Evolutionary conservation across 2,329 filamentous ascomycete genomes (phyloP).

Genomic region (Exophiala oligosperma): DNA sequence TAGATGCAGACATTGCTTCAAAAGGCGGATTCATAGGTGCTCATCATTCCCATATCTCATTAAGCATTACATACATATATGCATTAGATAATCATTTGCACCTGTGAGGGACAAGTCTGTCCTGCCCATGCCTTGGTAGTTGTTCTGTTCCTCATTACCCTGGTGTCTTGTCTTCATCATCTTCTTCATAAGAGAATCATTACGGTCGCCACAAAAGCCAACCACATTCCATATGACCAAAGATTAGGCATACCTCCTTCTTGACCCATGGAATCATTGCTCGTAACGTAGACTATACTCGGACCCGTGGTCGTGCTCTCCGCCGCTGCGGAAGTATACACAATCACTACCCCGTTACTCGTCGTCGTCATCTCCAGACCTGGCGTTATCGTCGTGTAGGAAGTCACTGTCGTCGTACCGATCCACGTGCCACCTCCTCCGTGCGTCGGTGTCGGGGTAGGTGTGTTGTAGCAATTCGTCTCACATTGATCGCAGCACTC

Average conservation of each 20-base stretch:
- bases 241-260: slow-evolving; percentile 8
- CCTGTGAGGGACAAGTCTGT: too few species aligned
- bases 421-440: not conserved
- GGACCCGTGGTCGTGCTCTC: slow-evolving; percentile 5
- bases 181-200: slow-evolving; percentile 19
- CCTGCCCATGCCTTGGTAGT: too few species aligned
- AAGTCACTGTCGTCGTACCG: slow-evolving; percentile 23
- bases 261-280: slow-evolving; percentile 15
- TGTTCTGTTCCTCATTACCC: too few species aligned
- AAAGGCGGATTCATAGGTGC: too few species aligned
- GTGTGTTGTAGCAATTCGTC: slow-evolving; percentile 16
- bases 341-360: slow-evolving; percentile 23
- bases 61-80: too few species aligned
- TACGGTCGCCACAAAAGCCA: slow-evolving; percentile 19
- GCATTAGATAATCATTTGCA: too few species aligned
- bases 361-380: slow-evolving; percentile 11
- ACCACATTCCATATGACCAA: slow-evolving; percentile 15
- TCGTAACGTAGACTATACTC: slow-evolving; percentile 18
- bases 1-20: too few species aligned
- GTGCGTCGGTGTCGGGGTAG: not conserved
- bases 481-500: slow-evolving; percentile 26
- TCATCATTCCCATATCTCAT: too few species aligned
- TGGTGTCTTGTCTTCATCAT: too few species aligned
- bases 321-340: slow-evolving; percentile 2
- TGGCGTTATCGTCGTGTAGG: slow-evolving; percentile 20